These are phyloP conservation scores for Hericium rajendrae DNA, from an alignment of 768 basidiomycete species.

Conservation along the genomic window DNA sequence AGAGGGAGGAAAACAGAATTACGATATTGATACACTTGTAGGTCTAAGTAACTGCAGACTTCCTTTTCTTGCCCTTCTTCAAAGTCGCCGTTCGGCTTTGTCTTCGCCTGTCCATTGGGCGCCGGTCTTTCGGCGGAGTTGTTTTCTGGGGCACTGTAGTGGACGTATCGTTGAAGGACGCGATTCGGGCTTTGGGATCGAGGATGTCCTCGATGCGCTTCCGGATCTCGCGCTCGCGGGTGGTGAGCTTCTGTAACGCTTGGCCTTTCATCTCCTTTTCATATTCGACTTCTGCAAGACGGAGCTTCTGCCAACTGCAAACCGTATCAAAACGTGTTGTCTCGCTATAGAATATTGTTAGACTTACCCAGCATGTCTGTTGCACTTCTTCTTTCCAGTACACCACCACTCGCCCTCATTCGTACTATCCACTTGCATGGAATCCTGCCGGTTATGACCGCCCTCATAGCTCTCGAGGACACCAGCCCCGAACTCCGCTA, in stretches of 20 bases:
- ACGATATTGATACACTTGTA: neutral
- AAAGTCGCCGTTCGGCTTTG: slow-evolving; percentile 11
- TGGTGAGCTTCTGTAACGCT: slow-evolving; percentile 54
- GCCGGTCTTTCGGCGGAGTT: slow-evolving; percentile 9
- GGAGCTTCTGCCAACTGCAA: slow-evolving; percentile 70
- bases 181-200: slow-evolving; percentile 16
- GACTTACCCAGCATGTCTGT: slow-evolving; percentile 66
- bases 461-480: slow-evolving; percentile 60
- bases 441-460: slow-evolving; percentile 32
- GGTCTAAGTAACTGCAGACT: neutral
- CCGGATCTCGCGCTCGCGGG: slow-evolving; percentile 69
- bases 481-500: slow-evolving; percentile 53
- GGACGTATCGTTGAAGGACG: slow-evolving; percentile 1
- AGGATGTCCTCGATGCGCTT: slow-evolving; percentile 68
- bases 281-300: slow-evolving; percentile 58
- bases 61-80: slow-evolving; percentile 16
- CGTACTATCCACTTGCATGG: slow-evolving; percentile 27
- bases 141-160: slow-evolving; percentile 13
- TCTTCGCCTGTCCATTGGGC: slow-evolving; percentile 22
- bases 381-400: slow-evolving; percentile 61
- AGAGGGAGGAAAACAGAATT: slow-evolving; percentile 16
- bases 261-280: slow-evolving; percentile 73
- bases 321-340: slow-evolving; percentile 4
- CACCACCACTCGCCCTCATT: slow-evolving; percentile 67
- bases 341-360: neutral